These are phyloP conservation scores for Inga leiocalycina DNA, from an alignment of 306 rosid species.

Conservation along the genomic window DNA sequence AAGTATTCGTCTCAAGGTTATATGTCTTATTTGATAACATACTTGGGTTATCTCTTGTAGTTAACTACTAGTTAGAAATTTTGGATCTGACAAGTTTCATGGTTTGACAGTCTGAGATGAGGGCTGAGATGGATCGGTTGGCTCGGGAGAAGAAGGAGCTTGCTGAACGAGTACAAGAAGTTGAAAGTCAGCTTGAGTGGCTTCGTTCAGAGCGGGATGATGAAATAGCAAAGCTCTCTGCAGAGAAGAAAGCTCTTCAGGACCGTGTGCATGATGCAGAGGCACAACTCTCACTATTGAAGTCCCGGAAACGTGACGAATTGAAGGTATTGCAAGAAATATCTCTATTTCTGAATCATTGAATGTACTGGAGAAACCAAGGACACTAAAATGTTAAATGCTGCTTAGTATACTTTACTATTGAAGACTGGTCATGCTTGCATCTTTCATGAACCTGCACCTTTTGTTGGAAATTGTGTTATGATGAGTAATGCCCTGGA, in stretches of 20 bases:
- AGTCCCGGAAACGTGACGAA: conserved; percentile 95
- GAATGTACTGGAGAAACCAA: not conserved
- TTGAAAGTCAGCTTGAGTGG: conserved; percentile 99
- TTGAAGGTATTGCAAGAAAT: conserved; percentile 61
- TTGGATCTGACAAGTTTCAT: conserved; percentile 49
- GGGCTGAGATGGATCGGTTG: conserved; percentile 79
- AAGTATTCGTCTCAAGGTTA: conserved; percentile 86
- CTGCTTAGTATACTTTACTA: not conserved
- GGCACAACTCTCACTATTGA: conserved; percentile 78
- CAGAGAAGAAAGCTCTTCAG: conserved; percentile 89
- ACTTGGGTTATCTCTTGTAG: conserved; percentile 45
- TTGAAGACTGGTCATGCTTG: conserved; percentile 19
- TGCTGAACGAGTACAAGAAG: conserved; percentile 76
- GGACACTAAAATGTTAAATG: conserved; percentile 22
- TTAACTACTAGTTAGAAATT: conserved; percentile 42
- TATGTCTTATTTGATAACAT: conserved; percentile 52
- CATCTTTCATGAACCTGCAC: conserved; percentile 5
- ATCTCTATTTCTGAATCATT: not conserved
- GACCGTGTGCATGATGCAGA: conserved; percentile 97
- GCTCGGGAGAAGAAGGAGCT: conserved; percentile 90
- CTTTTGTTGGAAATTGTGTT: conserved; percentile 7
- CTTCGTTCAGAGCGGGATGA: conserved; percentile 95
- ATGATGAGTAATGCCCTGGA: not conserved
- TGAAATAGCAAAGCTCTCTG: conserved; percentile 66
- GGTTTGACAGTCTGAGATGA: conserved; percentile 90